Base-by-base conservation (phyloP, 108 stramenopile species). In the Skeletonema grethae region DNA sequence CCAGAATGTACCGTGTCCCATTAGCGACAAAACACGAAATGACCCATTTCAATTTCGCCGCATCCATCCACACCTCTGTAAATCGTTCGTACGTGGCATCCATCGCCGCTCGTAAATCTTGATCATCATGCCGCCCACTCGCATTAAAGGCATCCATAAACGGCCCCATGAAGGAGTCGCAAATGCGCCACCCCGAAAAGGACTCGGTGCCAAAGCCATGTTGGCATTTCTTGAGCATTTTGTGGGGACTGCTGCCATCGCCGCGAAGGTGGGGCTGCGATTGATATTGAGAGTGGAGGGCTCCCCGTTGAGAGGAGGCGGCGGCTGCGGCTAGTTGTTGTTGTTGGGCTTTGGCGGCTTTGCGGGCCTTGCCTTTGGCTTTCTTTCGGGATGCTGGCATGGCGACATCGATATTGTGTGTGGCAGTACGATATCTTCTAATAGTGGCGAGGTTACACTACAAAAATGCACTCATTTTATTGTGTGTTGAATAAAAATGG, bases 321-420 rank as follows among this genome's bases (percentile, higher is more conserved):
- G 22, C 50, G 4, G 50, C 50, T 20, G 50, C 50, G 8, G 20
- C 50, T 7, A 24, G 15, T 22, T 53, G 15, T 53, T 53, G 50
- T 7, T 53, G 50, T 22, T 53, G 22, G 50, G 50, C 50, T 8
- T 53, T 53, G 4, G 50, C 50, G 20, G 50, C 50, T 8, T 53
- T 53, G 22, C 50, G 50, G 20, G 50, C 50, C 22, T 53, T 53
- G 50, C 50, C 50, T 5, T 53, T 53, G 22, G 50, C 50, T 22
- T 53, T 53, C 50, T 53, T 53, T 8, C 50, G 6, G 8, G 50
- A 53, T 53, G 18, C 20, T n/a, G 41, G 41, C 41, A 43, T 43
- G 25, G 25, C n/a, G n/a, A n/a, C n/a, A n/a, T n/a, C n/a, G n/a
- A n/a, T 41, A 3, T 13, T 12, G 12, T 6, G 0, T 1, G n/a